Evolutionary conservation across 805 yeast species (phyloP), one percentile per base, ranked within the genome.

Genomic region (Candida ficus): DNA sequence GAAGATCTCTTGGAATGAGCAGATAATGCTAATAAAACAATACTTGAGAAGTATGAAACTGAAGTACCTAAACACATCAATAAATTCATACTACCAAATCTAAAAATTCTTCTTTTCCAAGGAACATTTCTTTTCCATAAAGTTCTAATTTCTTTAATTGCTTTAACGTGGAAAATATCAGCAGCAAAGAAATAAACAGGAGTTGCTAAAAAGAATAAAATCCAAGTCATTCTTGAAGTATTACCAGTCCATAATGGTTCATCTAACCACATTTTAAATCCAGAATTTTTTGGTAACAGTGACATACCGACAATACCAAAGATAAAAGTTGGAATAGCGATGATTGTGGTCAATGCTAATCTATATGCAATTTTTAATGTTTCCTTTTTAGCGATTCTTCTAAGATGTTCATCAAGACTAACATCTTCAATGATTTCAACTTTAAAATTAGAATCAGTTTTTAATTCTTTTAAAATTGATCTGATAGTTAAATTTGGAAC

Each of bases 61-160:
- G 83, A 62, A 0, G 91, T 84, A 10, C 93, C 93, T 35, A 83
- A 60, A 37, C 76, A 70, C 81, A 84, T 79, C 47, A 84, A 68
- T 46, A 83, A 57, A 54, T 75, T 83, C 91, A 84, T 84, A 3
- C 89, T 80, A 3, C 95, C 95, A 58, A 84, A 84, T 50, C 72
- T 71, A 46, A 83, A 71, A 13, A 83, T 45, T 30, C 89, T 63
- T 47, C 75, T 69, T 18, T 55, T 63, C 71, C 79, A 76, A 1
- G 79, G 62, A 34, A 75, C 78, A 28, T 72, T 73, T 32, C 68
- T 65, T 13, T 63, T 54, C 85, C 87, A 83, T 23, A 83, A 56
- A 3, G 76, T 64, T 40, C 66, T 53, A 3, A 83, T 47, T 52
- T 83, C 91, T 37, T 70, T 71, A 22, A 76, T 12, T 0, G 91